Evolutionary conservation across 306 rosid genomes (phyloP), one percentile per base, ranked within the genome.

Genomic region (Psophocarpus tetragonolobus): DNA sequence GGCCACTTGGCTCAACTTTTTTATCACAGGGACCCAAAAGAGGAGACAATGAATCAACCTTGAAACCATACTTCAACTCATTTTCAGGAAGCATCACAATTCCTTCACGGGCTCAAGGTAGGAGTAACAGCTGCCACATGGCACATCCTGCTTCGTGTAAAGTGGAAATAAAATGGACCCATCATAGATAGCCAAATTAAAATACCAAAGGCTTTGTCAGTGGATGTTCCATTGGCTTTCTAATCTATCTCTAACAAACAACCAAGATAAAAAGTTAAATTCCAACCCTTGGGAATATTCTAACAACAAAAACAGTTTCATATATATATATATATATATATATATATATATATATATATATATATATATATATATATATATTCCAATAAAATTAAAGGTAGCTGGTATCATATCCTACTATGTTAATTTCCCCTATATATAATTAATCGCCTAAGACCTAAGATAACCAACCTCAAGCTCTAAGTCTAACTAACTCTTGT

Each of bases 201-300:
- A 36, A 60, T 6, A 53, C 54, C 23, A 50, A 75, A 58, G 7
- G 24, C 30, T 41, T 45, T 47, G 21, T 82, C 35, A 86, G 93
- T 92, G 88, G 92, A 87, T 71, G 44, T 81, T 81, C 89, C 83
- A 88, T 64, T 51, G 58, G n/a, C n/a, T 27, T 72, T 48, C 23
- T n/a, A 78, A 71, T 77, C 68, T 66, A 80, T 81, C 80, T 68
- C 47, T 18, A 51, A 54, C 15, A 23, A 51, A 54, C 15, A 23
- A 56, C 8, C 3, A 53, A 47, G 81, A 66, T 77, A 66, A 47
- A 74, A 48, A 62, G 32, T 24, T 17, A 54, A 51, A 76, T 50
- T 7, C 51, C 53, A 5, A 3, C 24, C 23, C 32, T 21, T 21
- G 4, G 71, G 64, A 85, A 77, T 87, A 83, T 85, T 75, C 79